Evolutionary conservation across 306 rosid species (phyloP).

Genomic region (Citrullus amarus): DNA sequence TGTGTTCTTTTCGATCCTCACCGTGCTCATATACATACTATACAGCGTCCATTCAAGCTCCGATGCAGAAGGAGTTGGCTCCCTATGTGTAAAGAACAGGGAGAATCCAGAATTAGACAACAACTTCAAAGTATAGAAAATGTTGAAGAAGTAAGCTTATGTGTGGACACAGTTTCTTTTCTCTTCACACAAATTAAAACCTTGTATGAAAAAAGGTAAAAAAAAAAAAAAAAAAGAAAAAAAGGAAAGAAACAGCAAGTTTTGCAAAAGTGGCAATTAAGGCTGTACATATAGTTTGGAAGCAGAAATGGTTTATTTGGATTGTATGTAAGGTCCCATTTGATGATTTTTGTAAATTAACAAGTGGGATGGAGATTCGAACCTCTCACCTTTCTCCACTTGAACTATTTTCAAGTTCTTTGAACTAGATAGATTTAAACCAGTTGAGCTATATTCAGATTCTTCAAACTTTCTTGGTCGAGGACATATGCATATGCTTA

Average conservation of each 20-base stretch:
- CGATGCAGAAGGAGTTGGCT: conserved; percentile 57
- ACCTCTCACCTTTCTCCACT: no score
- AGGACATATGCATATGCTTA: no score
- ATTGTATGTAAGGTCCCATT: not conserved
- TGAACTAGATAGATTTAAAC: no score
- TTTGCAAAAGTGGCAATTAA: not conserved
- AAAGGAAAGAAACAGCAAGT: not conserved
- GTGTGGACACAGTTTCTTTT: conserved; percentile 1
- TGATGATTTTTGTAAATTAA: not conserved
- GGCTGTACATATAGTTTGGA: not conserved
- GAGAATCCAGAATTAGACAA: conserved; percentile 29
- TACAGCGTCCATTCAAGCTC: conserved; percentile 87
- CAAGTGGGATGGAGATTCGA: no score
- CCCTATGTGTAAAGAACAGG: conserved; percentile 36
- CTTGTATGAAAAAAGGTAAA: not conserved
- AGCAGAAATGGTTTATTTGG: not conserved
- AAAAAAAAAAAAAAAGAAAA: no score
- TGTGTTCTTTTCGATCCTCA: conserved; percentile 51
- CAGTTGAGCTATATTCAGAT: no score
- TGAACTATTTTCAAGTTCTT: no score
- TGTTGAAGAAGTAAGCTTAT: not conserved
- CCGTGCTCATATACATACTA: conserved; percentile 52
- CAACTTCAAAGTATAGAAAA: conserved; percentile 38
- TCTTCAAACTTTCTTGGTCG: no score
- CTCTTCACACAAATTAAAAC: not conserved